Conservation (phyloP, 805 yeast genomes). For the Saturnispora halmiae region DNA sequence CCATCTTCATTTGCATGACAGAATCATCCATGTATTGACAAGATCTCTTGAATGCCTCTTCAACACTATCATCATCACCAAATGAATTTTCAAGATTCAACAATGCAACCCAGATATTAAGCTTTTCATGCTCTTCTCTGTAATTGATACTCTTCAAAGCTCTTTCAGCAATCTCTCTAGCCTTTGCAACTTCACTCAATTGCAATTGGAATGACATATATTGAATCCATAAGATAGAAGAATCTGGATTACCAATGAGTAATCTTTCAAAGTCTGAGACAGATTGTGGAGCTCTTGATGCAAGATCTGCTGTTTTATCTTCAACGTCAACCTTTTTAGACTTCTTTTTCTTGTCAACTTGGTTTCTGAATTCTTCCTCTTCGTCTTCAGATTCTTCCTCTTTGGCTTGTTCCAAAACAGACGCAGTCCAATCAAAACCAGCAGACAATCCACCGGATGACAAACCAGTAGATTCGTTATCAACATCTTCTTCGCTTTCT, state of each 20-base stretch:
- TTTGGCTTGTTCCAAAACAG: constrained; percentile 72
- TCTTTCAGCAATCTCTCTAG: constrained; percentile 86
- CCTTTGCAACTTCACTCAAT: constrained; percentile 87
- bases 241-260: constrained; percentile 84
- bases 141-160: constrained; percentile 84
- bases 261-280: constrained; percentile 86
- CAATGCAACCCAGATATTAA: constrained; percentile 93
- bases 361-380: constrained; percentile 30
- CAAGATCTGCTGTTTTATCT: constrained; percentile 79
- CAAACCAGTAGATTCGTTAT: constrained; percentile 22
- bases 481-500: constrained; percentile 23
- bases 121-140: constrained; percentile 86
- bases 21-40: constrained; percentile 88
- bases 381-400: constrained; percentile 45
- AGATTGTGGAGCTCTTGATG: constrained; percentile 84
- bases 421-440: constrained; percentile 95
- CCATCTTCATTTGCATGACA: constrained; percentile 70
- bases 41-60: constrained; percentile 72
- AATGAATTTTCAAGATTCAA: constrained; percentile 89
- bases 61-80: constrained; percentile 77
- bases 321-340: constrained; percentile 40
- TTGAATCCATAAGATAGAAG: constrained; percentile 93
- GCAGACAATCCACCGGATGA: constrained; percentile 57
- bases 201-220: constrained; percentile 97
- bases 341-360: constrained; percentile 34